These are phyloP conservation scores for Globisporangium solare DNA, from an alignment of 352 stramenopile species.

Conservation along the genomic window DNA sequence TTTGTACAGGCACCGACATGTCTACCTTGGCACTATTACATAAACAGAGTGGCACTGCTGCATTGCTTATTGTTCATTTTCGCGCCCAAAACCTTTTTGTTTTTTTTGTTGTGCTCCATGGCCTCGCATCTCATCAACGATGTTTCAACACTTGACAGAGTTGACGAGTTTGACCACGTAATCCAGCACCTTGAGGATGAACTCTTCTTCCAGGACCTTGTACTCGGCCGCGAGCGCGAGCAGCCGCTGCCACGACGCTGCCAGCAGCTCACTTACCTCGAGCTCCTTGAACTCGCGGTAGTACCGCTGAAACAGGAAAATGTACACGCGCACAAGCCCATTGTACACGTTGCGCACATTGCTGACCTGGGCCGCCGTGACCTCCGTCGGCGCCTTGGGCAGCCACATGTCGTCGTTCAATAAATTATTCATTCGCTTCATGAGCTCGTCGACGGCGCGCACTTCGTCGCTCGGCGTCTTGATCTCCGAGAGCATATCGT, in stretches of 20 bases:
- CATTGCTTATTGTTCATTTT: no score
- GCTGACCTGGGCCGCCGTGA: slow-evolving; percentile 17
- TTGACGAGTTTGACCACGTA: slow-evolving; percentile 43
- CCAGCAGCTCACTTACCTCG: slow-evolving; percentile 51
- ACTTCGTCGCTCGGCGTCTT: slow-evolving; percentile 37
- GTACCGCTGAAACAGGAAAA: slow-evolving; percentile 59
- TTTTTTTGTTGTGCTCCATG: no score
- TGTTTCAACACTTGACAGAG: slow-evolving; percentile 16
- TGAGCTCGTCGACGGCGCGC: slow-evolving; percentile 53
- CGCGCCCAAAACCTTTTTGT: no score
- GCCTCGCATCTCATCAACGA: neutral
- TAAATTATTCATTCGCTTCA: slow-evolving; percentile 32
- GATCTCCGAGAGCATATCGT: slow-evolving; percentile 67
- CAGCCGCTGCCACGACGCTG: slow-evolving; percentile 52
- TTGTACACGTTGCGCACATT: slow-evolving; percentile 54
- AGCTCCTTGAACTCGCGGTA: slow-evolving; percentile 50
- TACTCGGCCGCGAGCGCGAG: slow-evolving; percentile 62
- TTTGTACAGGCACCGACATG: neutral
- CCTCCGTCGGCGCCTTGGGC: slow-evolving; percentile 7
- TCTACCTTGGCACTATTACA: neutral
- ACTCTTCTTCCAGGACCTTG: slow-evolving; percentile 49
- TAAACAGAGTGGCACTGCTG: no score
- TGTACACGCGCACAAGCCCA: slow-evolving; percentile 58
- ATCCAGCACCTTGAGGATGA: slow-evolving; percentile 51
- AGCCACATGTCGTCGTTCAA: slow-evolving; percentile 17